A percentile compares a stretch with the other conserved stretches of the same genome.
phyloP scores from a whole-genome alignment of 495 filamentous ascomycete genomes.

The Aspergillus bertholletiae region DNA sequence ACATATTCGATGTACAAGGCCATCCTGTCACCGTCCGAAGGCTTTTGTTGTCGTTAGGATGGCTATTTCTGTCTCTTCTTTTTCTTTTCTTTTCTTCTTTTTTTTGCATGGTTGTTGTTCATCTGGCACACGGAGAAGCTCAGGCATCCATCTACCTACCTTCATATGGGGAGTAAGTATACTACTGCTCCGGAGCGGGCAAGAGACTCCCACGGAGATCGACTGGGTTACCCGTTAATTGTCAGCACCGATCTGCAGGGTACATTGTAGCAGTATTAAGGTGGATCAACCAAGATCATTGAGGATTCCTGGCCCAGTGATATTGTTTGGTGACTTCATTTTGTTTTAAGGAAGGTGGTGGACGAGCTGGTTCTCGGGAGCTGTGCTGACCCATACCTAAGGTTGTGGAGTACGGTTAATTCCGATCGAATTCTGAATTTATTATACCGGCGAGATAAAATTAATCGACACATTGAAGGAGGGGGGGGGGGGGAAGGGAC shows the following conservation, averaged over 20 bases:
- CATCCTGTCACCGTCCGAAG: not conserved
- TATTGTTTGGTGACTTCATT: conserved; percentile 34
- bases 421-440: conserved; percentile 22
- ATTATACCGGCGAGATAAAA: too few relatives aligned
- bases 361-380: conserved; percentile 15
- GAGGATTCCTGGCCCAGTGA: not conserved
- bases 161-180: too few relatives aligned
- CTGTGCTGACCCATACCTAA: conserved; percentile 18
- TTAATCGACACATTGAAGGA: too few relatives aligned
- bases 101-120: too few relatives aligned
- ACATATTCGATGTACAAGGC: not conserved
- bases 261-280: not conserved
- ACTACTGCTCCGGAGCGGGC: not conserved
- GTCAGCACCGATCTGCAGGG: conserved; percentile 15
- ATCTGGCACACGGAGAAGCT: too few relatives aligned
- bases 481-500: not conserved
- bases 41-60: not conserved
- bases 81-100: too few relatives aligned
- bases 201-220: not conserved
- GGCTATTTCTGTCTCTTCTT: not conserved
- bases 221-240: not conserved
- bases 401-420: conserved; percentile 22
- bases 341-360: conserved; percentile 7
- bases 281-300: not conserved
- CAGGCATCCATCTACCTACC: too few relatives aligned